Evolutionary conservation across 306 rosid genomes (phyloP).

Genomic region (Cucurbita maxima): DNA sequence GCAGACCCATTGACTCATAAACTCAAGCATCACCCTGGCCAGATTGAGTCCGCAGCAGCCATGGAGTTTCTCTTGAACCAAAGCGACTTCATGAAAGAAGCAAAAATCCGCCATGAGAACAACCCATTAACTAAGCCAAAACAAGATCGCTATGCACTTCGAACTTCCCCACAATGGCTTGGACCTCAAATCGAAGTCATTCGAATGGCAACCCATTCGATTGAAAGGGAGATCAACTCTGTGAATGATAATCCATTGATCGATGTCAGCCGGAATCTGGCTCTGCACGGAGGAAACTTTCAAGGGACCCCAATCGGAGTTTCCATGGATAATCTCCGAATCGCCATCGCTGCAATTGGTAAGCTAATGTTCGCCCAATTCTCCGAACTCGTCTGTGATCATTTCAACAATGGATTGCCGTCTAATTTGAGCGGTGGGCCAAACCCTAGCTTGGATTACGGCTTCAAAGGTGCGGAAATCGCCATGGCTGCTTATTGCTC

Average conservation of each 20-base stretch:
- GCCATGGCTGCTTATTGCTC: constrained; percentile 32
- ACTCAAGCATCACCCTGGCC: constrained; percentile 30
- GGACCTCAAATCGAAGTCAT: constrained; percentile 28
- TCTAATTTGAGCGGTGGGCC: constrained; percentile 24
- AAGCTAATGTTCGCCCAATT: constrained; percentile 28
- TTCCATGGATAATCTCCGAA: constrained; percentile 24
- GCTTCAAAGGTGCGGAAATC: constrained; percentile 24
- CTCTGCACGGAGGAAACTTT: constrained; percentile 25
- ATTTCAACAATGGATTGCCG: constrained; percentile 24
- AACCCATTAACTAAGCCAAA: constrained; percentile 24
- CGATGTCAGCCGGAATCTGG: constrained; percentile 15
- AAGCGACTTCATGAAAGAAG: constrained; percentile 19
- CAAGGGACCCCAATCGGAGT: constrained; percentile 31
- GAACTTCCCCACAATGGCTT: constrained; percentile 29
- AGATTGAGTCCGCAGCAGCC: constrained; percentile 21
- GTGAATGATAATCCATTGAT: constrained; percentile 25
- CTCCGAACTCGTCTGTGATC: constrained; percentile 22
- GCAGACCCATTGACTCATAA: constrained; percentile 21
- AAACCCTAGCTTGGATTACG: constrained; percentile 25
- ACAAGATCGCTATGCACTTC: constrained; percentile 22
- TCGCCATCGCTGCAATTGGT: constrained; percentile 27
- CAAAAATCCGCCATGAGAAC: constrained; percentile 13
- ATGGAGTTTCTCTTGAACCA: constrained; percentile 18
- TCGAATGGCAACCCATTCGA: constrained; percentile 20
- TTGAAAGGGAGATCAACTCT: constrained; percentile 27